Base-by-base conservation (phyloP, 768 basidiomycete species). In the Asterophora lycoperdoides region DNA sequence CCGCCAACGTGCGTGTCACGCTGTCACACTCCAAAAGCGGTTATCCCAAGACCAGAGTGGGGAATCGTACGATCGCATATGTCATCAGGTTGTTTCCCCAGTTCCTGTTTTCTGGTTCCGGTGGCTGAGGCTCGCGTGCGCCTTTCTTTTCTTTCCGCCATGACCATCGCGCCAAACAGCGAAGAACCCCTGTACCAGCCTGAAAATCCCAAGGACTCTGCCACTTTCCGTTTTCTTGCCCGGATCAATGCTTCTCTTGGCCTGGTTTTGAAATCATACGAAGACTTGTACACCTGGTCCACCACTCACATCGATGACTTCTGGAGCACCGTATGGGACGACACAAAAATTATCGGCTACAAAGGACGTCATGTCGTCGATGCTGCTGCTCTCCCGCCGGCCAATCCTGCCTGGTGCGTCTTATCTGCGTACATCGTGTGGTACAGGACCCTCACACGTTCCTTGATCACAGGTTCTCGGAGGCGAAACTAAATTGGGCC, bases 301-400 rank as follows among this genome's bases (percentile, higher is more conserved):
- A 76, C 72, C 4, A 55, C 66, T 19, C 62, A 84, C 59, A 71
- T 84, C 49, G 77, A 79, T 52, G 63, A 67, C 32, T 91, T 91
- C 67, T 91, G 88, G 89, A 68, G 68, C 29, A 59, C 73, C 13
- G 80, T 85, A n/a, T 91, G 87, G 88, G 86, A 89, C 59, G 71
- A 72, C 44, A 78, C 81, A 3, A 62, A 61, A 43, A 70, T 89
- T 51, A 69, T 85, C 46, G 85, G 86, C 15, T 51, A 74, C 50
- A 86, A 86, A 64, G 84, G 82, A 44, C 53, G 52, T 37, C 75
- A 78, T 63, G 72, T 84, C 44, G 80, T 88, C 20, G 79, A 88
- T 61, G 68, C 64, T 29, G 33, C 61, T 19, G 76, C 79, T 8
- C 62, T 65, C 41, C 84, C 86, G 5, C 68, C 76, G 5, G 68